Conservation (phyloP, 106 monocot genomes). For the Dendrobium huoshanense region DNA sequence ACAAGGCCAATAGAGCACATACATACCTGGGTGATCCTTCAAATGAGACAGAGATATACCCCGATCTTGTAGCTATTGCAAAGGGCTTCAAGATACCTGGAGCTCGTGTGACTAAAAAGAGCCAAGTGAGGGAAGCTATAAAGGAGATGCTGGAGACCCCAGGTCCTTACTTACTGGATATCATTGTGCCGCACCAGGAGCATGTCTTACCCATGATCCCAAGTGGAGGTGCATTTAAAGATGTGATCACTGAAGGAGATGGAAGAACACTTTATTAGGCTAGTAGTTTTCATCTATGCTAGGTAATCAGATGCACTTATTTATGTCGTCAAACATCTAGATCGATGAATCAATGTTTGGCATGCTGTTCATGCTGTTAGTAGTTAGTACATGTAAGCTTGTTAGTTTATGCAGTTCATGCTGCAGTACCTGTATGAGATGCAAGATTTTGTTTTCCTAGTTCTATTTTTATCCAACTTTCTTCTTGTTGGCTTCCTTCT, state of each 20-base stretch:
- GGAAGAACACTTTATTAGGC: slow-evolving; percentile 48
- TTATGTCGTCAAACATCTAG: neutral
- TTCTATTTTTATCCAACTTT: neutral
- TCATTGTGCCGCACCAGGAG: slow-evolving; percentile 86
- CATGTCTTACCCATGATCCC: slow-evolving; percentile 98
- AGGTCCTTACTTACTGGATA: slow-evolving; percentile 81
- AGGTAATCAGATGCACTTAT: slow-evolving; percentile 3
- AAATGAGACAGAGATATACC: slow-evolving; percentile 59
- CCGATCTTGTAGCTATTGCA: slow-evolving; percentile 75
- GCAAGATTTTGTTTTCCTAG: neutral
- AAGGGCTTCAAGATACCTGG: slow-evolving; percentile 73
- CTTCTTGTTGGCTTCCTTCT: neutral
- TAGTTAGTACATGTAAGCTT: neutral
- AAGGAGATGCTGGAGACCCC: slow-evolving; percentile 74
- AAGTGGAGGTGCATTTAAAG: slow-evolving; percentile 77
- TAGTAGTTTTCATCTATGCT: slow-evolving; percentile 17
- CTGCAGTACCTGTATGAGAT: neutral
- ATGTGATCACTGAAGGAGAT: slow-evolving; percentile 81
- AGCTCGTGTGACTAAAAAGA: slow-evolving; percentile 61
- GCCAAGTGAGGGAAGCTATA: slow-evolving; percentile 57
- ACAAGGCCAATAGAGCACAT: slow-evolving; percentile 75
- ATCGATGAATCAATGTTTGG: neutral
- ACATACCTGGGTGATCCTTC: slow-evolving; percentile 75
- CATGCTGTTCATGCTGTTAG: neutral
- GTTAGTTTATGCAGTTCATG: neutral